These are phyloP conservation scores for Aristolochia californica DNA, from an alignment of 164 flowering plant genomes.

Conservation along the genomic window DNA sequence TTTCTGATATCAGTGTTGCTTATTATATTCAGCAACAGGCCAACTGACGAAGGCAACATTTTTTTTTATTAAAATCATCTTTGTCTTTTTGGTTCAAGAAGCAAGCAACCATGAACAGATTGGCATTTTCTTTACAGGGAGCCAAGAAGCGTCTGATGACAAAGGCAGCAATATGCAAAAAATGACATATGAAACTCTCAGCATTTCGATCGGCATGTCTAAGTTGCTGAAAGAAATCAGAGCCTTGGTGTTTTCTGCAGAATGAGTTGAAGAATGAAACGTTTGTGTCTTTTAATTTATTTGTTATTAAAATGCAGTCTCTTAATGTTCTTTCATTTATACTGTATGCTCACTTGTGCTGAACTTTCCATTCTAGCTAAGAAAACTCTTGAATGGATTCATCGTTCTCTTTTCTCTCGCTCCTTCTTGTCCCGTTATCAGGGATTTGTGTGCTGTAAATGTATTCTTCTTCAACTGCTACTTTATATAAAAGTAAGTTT, in stretches of 20 bases:
- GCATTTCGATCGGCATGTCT: neutral
- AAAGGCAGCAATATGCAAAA: slow-evolving; percentile 32
- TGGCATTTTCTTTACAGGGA: slow-evolving; percentile 22
- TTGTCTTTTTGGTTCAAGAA: neutral
- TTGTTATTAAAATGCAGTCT: neutral
- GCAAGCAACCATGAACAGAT: neutral
- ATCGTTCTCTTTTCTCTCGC: neutral
- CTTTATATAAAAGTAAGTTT: too few relatives aligned
- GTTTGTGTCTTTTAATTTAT: neutral
- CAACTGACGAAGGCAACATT: neutral
- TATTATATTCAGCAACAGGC: neutral
- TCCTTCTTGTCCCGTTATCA: neutral
- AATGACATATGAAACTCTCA: slow-evolving; percentile 7
- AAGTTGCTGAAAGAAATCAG: neutral
- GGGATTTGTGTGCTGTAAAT: neutral
- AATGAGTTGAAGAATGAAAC: neutral
- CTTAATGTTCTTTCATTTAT: neutral
- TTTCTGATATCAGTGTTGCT: neutral
- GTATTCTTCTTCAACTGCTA: too few relatives aligned
- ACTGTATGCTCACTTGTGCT: too few relatives aligned
- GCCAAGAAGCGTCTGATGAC: slow-evolving; percentile 41
- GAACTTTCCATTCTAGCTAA: too few relatives aligned
- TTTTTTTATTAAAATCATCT: too few relatives aligned
- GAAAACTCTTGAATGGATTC: neutral
- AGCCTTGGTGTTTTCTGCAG: neutral